phyloP scores from a whole-genome alignment of 352 stramenopile species.

The Phytopythium vexans region DNA sequence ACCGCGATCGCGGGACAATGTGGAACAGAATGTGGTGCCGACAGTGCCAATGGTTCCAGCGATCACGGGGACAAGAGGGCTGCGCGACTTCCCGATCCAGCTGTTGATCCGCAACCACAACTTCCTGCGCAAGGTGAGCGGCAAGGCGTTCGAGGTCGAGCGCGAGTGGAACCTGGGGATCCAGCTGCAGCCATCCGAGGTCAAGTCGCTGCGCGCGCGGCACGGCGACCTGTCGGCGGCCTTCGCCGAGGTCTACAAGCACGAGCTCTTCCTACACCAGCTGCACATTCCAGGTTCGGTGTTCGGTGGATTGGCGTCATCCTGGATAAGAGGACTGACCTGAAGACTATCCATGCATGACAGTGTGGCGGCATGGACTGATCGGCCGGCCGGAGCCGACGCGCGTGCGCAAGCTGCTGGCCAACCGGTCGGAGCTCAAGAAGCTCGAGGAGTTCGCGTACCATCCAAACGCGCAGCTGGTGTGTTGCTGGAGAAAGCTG shows the following conservation, averaged over 20 bases:
- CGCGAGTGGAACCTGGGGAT: conserved; percentile 77
- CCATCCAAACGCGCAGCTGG: conserved; percentile 63
- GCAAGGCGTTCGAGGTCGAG: conserved; percentile 54
- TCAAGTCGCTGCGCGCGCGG: conserved; percentile 65
- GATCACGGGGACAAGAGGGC: conserved; percentile 16
- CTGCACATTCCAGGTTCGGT: conserved; percentile 66
- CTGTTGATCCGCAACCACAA: conserved; percentile 63
- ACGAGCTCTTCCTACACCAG: conserved; percentile 75
- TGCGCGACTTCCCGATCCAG: conserved; percentile 63
- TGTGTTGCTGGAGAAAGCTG: conserved; percentile 12
- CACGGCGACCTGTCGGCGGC: conserved; percentile 73
- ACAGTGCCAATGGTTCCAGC: not conserved
- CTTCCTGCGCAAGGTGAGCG: conserved; percentile 45
- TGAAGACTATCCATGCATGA: conserved; percentile 7
- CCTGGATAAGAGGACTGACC: not conserved
- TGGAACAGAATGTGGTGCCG: not conserved
- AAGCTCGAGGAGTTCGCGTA: conserved; percentile 65
- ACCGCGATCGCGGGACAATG: too few relatives aligned
- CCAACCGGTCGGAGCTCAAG: conserved; percentile 73
- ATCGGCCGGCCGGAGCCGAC: conserved; percentile 68
- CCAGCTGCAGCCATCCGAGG: conserved; percentile 65
- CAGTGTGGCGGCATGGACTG: conserved; percentile 73
- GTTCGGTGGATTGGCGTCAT: not conserved
- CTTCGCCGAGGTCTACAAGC: conserved; percentile 71
- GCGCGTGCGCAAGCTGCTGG: conserved; percentile 72